Percentiles rank a stretch among this genome's conserved stretches.
Conservation (phyloP, 768 basidiomycete species). For the Cystofilobasidium ferigula region DNA sequence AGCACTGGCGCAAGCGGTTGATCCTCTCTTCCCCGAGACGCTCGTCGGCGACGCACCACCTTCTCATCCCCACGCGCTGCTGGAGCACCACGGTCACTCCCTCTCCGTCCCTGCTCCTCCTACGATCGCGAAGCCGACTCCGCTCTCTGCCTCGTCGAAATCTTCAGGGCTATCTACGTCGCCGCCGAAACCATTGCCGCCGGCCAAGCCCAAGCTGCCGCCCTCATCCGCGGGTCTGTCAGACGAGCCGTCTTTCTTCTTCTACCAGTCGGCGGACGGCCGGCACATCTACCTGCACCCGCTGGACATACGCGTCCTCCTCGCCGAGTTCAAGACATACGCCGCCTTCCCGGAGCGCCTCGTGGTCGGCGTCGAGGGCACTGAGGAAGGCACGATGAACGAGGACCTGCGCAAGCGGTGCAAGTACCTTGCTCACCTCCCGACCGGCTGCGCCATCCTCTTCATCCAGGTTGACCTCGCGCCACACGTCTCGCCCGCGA, state of each 20-base stretch:
- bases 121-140: neutral
- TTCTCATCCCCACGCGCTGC: neutral
- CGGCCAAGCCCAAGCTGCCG: constrained; percentile 1
- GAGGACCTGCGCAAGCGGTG: constrained; percentile 88
- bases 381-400: constrained; percentile 48
- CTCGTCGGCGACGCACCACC: neutral
- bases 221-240: neutral
- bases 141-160: neutral
- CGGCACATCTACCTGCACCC: constrained; percentile 87
- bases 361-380: constrained; percentile 64
- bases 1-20: no score
- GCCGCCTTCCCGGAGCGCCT: constrained; percentile 73
- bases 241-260: constrained; percentile 73
- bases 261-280: constrained; percentile 88
- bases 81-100: constrained; percentile 27
- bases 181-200: constrained; percentile 1
- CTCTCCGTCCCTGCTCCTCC: constrained; percentile 12
- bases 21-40: neutral
- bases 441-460: constrained; percentile 81
- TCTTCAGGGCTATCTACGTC: constrained; percentile 10
- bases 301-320: constrained; percentile 83
- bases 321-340: constrained; percentile 63
- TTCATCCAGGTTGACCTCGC: constrained; percentile 82
- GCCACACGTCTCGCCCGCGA: constrained; percentile 61
- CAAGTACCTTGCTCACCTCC: constrained; percentile 87